Evolutionary conservation across 106 monocot genomes (phyloP).

Genomic region (Dendrobium nobile): DNA sequence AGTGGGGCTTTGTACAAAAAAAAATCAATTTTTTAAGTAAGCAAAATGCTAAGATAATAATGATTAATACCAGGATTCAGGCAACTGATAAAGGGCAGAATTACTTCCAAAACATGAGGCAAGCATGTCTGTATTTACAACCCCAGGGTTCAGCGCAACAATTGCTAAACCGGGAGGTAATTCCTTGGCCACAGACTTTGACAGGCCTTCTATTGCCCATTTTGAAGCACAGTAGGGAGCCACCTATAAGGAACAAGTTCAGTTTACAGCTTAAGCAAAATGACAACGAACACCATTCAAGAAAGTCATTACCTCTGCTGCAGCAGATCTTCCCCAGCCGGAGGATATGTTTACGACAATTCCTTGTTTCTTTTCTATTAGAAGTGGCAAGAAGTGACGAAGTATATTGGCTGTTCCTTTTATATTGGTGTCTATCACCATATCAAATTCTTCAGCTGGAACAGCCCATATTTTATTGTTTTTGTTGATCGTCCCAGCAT

Average conservation of each 20-base stretch:
- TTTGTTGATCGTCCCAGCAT: constrained; percentile 90
- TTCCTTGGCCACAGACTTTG: constrained; percentile 84
- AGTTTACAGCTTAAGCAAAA: neutral
- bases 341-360: constrained; percentile 83
- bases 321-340: constrained; percentile 89
- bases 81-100: constrained; percentile 64
- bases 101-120: constrained; percentile 82
- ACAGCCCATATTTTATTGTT: constrained; percentile 92
- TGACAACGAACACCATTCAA: neutral
- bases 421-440: constrained; percentile 83
- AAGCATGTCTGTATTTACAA: constrained; percentile 90
- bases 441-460: constrained; percentile 90
- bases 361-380: constrained; percentile 84
- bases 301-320: constrained; percentile 58
- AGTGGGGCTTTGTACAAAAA: neutral
- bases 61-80: constrained; percentile 70
- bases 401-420: constrained; percentile 81
- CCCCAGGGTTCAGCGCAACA: constrained; percentile 86
- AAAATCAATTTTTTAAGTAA: neutral
- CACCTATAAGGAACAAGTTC: constrained; percentile 32
- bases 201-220: constrained; percentile 93
- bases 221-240: constrained; percentile 94
- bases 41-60: no score
- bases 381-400: constrained; percentile 81
- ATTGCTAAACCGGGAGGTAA: constrained; percentile 76